phyloP scores from a whole-genome alignment of 805 yeast species.

The Saccharomyces paradoxus region DNA sequence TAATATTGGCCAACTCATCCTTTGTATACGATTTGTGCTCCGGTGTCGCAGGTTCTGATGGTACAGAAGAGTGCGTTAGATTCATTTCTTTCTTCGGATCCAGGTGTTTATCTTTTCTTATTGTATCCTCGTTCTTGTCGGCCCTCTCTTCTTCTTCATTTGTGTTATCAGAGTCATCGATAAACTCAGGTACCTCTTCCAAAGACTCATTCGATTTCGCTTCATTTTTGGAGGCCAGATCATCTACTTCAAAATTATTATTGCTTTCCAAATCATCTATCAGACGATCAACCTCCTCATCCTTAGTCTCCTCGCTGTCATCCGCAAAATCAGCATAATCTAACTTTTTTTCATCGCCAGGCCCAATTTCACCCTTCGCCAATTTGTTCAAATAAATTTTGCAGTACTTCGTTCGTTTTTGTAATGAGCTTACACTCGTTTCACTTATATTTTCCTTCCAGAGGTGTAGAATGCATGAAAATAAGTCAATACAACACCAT shows the following conservation, averaged over 20 bases:
- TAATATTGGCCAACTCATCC: conserved; percentile 40
- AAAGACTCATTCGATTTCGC: neutral
- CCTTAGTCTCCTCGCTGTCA: neutral
- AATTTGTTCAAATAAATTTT: conserved; percentile 22
- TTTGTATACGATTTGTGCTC: conserved; percentile 16
- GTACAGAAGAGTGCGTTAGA: neutral
- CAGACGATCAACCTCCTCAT: neutral
- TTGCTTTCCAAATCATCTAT: neutral
- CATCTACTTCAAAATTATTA: neutral
- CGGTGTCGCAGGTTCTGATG: neutral
- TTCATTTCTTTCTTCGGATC: conserved; percentile 1
- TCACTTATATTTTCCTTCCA: conserved; percentile 16
- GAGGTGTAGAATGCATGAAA: conserved; percentile 13
- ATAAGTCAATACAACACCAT: conserved; percentile 29
- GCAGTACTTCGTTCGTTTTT: conserved; percentile 22
- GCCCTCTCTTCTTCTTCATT: conserved; percentile 1
- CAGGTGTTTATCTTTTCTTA: neutral
- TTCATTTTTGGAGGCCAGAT: conserved; percentile 1
- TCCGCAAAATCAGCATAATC: conserved; percentile 4
- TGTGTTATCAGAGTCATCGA: neutral
- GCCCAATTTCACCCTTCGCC: conserved; percentile 18
- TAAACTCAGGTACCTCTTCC: neutral
- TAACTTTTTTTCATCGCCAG: neutral
- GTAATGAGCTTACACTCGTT: conserved; percentile 7
- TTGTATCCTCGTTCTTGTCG: neutral